phyloP scores from a whole-genome alignment of 129 eudicot genomes.

The Pulicaria dysenterica region DNA sequence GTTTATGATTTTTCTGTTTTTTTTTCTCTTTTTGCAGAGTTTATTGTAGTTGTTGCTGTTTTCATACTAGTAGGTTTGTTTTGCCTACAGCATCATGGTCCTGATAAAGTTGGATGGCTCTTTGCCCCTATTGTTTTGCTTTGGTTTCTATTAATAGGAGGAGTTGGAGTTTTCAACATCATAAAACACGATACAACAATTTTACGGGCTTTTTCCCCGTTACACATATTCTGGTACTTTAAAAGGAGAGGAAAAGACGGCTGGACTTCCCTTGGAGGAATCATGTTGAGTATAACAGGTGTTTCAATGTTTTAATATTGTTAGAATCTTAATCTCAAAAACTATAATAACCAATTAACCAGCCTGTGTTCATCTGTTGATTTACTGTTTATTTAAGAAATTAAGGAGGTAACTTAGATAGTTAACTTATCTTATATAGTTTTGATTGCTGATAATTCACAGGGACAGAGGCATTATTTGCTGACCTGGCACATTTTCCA shows the following conservation, averaged over 20 bases:
- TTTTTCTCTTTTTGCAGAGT: conserved; percentile 47
- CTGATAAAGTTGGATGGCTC: conserved; percentile 85
- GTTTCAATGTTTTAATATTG: neutral
- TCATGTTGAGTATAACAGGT: conserved; percentile 87
- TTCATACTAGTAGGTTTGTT: conserved; percentile 64
- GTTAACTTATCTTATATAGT: conserved; percentile 22
- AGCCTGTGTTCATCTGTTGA: neutral
- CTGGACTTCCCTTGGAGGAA: conserved; percentile 84
- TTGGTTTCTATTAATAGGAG: conserved; percentile 80
- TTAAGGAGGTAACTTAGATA: neutral
- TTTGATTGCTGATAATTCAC: conserved; percentile 24
- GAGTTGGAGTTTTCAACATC: conserved; percentile 70
- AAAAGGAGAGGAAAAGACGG: conserved; percentile 55
- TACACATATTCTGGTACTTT: conserved; percentile 59
- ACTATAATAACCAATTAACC: neutral
- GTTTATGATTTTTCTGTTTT: conserved; percentile 8
- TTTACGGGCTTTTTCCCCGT: conserved; percentile 69
- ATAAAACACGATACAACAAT: conserved; percentile 52
- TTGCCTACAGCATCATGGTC: conserved; percentile 75
- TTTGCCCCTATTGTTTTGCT: conserved; percentile 75
- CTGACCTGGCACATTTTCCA: conserved; percentile 84
- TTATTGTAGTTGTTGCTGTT: conserved; percentile 74
- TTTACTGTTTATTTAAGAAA: conserved; percentile 15
- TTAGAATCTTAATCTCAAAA: neutral
- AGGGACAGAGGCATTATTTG: conserved; percentile 91